Evolutionary conservation across 306 rosid species (phyloP).

Genomic region (Cicer yamashitae): DNA sequence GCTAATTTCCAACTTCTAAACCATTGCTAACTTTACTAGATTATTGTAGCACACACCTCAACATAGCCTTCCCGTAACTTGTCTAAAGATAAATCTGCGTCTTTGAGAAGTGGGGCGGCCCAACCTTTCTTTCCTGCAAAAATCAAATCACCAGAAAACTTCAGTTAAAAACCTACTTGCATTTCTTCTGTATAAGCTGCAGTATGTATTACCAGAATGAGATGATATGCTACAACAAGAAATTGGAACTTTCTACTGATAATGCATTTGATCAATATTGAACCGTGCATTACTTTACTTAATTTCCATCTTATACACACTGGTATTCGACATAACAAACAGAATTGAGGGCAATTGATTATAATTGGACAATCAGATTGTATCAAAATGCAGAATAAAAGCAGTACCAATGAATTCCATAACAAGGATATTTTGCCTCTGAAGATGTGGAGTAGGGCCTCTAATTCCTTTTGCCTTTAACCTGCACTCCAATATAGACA

Average conservation of each 20-base stretch:
- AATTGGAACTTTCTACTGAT: conserved; percentile 12
- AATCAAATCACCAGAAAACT: conserved; percentile 34
- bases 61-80: conserved; percentile 79
- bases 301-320: background rate
- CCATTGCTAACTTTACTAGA: conserved; percentile 18
- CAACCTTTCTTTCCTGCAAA: conserved; percentile 75
- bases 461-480: conserved; percentile 80
- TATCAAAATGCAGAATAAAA: conserved; percentile 22
- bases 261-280: background rate
- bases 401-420: conserved; percentile 89
- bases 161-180: conserved; percentile 24
- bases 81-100: conserved; percentile 79
- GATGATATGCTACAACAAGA: conserved; percentile 8
- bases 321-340: conserved; percentile 13
- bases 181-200: conserved; percentile 27
- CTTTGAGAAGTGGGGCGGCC: conserved; percentile 94
- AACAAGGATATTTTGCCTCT: conserved; percentile 79
- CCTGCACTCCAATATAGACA: conserved; percentile 52
- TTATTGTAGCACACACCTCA: conserved; percentile 64
- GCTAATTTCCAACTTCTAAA: conserved; percentile 21
- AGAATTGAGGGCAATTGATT: background rate
- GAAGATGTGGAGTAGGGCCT: conserved; percentile 67
- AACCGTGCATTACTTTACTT: conserved; percentile 10
- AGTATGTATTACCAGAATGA: conserved; percentile 15
- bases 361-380: background rate